Base-by-base conservation (phyloP, 2,329 filamentous ascomycete species). In the Aspergillus thermomutatus region DNA sequence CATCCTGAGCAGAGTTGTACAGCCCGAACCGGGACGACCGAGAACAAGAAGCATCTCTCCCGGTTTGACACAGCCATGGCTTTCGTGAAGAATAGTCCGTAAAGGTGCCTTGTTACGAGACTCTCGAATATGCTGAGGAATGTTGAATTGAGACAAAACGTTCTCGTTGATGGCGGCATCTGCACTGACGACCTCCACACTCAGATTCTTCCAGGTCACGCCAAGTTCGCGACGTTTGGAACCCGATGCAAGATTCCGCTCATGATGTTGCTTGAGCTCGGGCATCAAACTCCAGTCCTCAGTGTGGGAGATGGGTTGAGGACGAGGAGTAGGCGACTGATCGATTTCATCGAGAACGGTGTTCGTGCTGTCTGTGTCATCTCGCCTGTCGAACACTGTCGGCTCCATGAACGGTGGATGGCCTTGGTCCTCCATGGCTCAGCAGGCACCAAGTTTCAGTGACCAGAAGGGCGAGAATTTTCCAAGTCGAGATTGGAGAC, bases 31-130 rank as follows among this genome's bases (percentile, higher is more conserved):
- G 0, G 88, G 87, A 1, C 87, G 80, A 3, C 88, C 88, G 0
- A 90, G 77, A 0, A 90, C 87, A 0, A 90, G 75, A 1, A 89
- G 72, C 87, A 90, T 89, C 71, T 90, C 87, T 21, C 87, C 88
- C 0, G 87, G 87, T 68, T 87, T 86, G 51, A 91, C 84, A 62
- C 86, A 89, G 10, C 88, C 88, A 67, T 86, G 83, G 56, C 82
- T 84, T 63, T 83, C 79, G 53, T 88, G 81, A 23, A 91, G 73
- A 48, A 91, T 86, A 0, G 84, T 87, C 60, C 83, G 83, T 21
- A 87, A 71, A 0, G 87, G 83, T 0, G 83, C 80, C 63, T 83
- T 85, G 46, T 75, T 77, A 61, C 76, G 77, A 55, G 75, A 76
- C 61, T 86, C 84, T 62, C 77, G 80, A 61, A 82, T 62, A n/a